Evolutionary conservation across 2,329 filamentous ascomycete genomes (phyloP).

Genomic region (Cercospora sesami): DNA sequence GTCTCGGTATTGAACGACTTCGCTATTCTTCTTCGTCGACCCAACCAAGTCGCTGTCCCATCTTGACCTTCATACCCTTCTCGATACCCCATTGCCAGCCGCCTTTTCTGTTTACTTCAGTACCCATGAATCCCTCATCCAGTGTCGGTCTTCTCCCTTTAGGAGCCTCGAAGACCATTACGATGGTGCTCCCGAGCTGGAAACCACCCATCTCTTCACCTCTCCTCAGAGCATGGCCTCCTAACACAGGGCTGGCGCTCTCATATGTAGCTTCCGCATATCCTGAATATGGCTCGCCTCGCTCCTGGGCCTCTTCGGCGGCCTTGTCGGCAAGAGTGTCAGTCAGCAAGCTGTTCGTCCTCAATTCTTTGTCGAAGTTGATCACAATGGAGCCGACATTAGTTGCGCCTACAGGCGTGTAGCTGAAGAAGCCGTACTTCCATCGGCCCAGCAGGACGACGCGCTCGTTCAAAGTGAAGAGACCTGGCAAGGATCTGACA

Average conservation of each 20-base stretch:
- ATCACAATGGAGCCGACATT: slow-evolving; percentile 96
- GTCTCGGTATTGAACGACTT: neutral
- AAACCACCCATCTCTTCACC: slow-evolving; percentile 99
- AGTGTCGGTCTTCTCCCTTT: slow-evolving; percentile 58
- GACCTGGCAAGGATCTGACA: slow-evolving; percentile 83
- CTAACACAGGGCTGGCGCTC: slow-evolving; percentile 71
- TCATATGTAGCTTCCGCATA: slow-evolving; percentile 91
- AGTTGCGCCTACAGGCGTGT: slow-evolving; percentile 91
- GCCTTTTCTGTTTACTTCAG: slow-evolving; percentile 54
- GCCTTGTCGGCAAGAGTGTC: slow-evolving; percentile 89
- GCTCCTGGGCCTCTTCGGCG: slow-evolving; percentile 71
- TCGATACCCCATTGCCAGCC: slow-evolving; percentile 86
- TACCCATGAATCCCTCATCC: slow-evolving; percentile 59
- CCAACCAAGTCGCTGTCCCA: slow-evolving; percentile 81
- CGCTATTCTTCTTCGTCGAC: slow-evolving; percentile 50
- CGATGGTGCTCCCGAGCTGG: slow-evolving; percentile 90
- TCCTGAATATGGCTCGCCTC: slow-evolving; percentile 82
- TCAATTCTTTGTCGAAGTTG: slow-evolving; percentile 93
- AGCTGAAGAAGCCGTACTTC: slow-evolving; percentile 97
- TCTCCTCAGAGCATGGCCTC: slow-evolving; percentile 77
- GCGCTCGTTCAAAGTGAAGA: slow-evolving; percentile 95
- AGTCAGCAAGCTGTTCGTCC: slow-evolving; percentile 87
- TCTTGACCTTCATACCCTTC: slow-evolving; percentile 82
- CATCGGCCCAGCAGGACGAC: slow-evolving; percentile 90
- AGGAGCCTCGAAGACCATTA: slow-evolving; percentile 94